These are phyloP conservation scores for Diatrype stigma DNA, from an alignment of 2,329 filamentous ascomycete genomes.

Conservation along the genomic window DNA sequence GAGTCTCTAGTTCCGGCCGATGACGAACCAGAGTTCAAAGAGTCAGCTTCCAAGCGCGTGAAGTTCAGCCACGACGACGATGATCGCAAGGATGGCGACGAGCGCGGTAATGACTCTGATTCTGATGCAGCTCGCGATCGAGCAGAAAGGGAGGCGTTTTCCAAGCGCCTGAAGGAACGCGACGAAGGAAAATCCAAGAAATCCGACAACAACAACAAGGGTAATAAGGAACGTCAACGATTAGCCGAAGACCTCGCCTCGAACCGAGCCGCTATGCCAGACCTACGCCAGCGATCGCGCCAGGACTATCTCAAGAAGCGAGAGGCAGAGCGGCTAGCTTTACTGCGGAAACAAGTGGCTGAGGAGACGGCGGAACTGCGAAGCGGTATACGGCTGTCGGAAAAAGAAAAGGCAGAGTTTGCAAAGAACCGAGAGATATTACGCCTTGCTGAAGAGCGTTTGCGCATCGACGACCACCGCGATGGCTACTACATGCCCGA, in stretches of 20 bases:
- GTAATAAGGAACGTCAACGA: conserved; percentile 56
- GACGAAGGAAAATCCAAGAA: conserved; percentile 69
- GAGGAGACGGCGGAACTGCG: conserved; percentile 81
- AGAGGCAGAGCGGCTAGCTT: conserved; percentile 76
- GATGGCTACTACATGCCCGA: conserved; percentile 93
- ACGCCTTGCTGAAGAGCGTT: conserved; percentile 75
- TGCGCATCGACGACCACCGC: conserved; percentile 83
- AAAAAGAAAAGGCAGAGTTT: conserved; percentile 82
- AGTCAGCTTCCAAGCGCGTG: conserved; percentile 67
- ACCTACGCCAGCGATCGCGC: conserved; percentile 76
- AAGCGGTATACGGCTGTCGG: conserved; percentile 69
- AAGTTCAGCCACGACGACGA: conserved; percentile 56
- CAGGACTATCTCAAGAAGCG: conserved; percentile 94
- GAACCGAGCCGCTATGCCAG: conserved; percentile 68
- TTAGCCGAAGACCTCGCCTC: conserved; percentile 65
- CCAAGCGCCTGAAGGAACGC: conserved; percentile 68
- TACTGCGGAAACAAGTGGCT: conserved; percentile 84
- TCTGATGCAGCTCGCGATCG: conserved; percentile 65
- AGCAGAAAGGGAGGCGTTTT: conserved; percentile 73
- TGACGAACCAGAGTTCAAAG: conserved; percentile 56
- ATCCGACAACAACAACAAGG: conserved; percentile 51
- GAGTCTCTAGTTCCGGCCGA: conserved; percentile 42
- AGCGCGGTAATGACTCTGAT: conserved; percentile 41
- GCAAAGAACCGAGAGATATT: conserved; percentile 81
- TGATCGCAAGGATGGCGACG: conserved; percentile 17